Evolutionary conservation across 345 rosid genomes (phyloP).

Genomic region (Eucalyptus erythrocorys): DNA sequence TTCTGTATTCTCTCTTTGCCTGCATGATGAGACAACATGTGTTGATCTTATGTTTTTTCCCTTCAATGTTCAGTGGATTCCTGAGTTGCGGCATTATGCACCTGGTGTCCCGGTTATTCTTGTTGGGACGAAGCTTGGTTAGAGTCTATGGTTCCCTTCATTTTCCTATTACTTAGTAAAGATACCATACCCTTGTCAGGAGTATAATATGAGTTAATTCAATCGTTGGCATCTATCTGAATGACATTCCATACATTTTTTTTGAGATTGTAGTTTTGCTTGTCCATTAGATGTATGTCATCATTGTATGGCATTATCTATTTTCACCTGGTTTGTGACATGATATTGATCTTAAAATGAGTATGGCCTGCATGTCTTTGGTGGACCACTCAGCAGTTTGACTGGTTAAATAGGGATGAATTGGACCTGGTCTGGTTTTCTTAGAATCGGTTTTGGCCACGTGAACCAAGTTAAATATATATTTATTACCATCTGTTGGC

Average conservation of each 20-base stretch:
- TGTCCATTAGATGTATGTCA: background rate
- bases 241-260: background rate
- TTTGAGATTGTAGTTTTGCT: background rate
- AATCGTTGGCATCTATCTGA: background rate
- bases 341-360: background rate
- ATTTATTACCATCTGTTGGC: background rate
- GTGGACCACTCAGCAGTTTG: background rate
- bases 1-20: background rate
- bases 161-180: background rate
- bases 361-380: background rate
- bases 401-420: background rate
- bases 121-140: slow-evolving; percentile 84
- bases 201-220: background rate
- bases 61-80: slow-evolving; percentile 24
- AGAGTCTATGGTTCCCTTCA: slow-evolving; percentile 1
- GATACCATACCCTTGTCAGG: background rate
- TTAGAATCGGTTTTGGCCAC: background rate
- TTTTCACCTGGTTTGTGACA: background rate
- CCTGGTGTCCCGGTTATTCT: slow-evolving; percentile 83
- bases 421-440: background rate
- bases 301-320: background rate
- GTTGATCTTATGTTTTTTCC: background rate
- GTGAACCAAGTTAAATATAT: background rate
- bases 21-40: background rate
- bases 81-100: slow-evolving; percentile 28